These are phyloP conservation scores for Fomitopsis serialis DNA, from an alignment of 768 basidiomycete genomes.

Conservation along the genomic window DNA sequence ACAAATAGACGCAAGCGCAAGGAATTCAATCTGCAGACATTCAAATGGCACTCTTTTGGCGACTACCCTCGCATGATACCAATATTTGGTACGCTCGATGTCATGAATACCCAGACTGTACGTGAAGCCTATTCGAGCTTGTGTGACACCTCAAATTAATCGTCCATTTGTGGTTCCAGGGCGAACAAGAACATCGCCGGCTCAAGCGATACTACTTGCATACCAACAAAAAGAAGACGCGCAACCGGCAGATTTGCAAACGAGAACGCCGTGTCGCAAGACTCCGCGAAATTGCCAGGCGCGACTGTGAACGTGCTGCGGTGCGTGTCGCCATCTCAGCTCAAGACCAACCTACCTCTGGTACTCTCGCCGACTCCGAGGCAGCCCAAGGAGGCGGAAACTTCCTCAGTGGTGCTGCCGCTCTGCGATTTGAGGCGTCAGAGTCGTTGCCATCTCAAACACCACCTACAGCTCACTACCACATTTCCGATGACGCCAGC, in stretches of 20 bases:
- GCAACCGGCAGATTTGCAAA: too few species aligned
- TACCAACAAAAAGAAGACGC: conserved; percentile 31
- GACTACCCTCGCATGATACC: conserved; percentile 14
- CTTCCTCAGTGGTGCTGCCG: neutral
- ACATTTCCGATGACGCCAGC: conserved; percentile 9
- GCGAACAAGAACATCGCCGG: conserved; percentile 30
- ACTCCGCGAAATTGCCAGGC: too few species aligned
- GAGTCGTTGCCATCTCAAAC: conserved; percentile 7
- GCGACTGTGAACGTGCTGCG: too few species aligned
- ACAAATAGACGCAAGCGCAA: neutral
- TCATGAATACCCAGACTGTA: conserved; percentile 22
- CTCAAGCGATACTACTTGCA: conserved; percentile 32
- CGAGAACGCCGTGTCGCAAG: too few species aligned
- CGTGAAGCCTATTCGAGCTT: neutral
- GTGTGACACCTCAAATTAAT: too few species aligned
- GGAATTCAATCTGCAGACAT: conserved; percentile 17
- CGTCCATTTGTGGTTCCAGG: too few species aligned
- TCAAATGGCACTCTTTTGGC: conserved; percentile 21
- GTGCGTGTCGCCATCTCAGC: too few species aligned
- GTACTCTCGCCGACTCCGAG: too few species aligned
- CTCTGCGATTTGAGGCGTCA: neutral
- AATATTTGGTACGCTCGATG: conserved; percentile 17
- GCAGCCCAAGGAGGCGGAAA: neutral
- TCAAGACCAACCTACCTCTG: too few species aligned
- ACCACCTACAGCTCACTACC: conserved; percentile 13